phyloP scores from a whole-genome alignment of 306 rosid species.

The Benincasa hispida region DNA sequence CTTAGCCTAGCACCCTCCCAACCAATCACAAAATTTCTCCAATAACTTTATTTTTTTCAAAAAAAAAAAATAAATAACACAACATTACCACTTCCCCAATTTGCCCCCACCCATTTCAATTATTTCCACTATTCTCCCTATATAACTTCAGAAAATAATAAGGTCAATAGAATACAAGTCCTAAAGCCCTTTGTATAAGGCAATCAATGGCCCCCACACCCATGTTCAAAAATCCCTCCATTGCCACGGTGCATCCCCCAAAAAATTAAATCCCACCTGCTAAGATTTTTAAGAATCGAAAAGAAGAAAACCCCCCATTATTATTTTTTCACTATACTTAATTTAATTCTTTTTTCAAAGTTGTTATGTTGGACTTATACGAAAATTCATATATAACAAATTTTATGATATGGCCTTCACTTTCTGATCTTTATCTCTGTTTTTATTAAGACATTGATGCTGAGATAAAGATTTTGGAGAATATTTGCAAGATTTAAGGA shows the following conservation, averaged over 20 bases:
- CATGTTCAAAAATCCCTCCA: not conserved
- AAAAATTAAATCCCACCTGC: constrained; percentile 19
- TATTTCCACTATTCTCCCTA: not conserved
- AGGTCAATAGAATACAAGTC: not conserved
- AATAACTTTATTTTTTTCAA: not conserved
- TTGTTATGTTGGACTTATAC: not conserved
- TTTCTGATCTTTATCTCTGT: constrained; percentile 11
- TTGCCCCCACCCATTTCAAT: not conserved
- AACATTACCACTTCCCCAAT: not conserved
- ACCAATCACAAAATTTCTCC: not conserved
- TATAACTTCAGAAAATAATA: not conserved
- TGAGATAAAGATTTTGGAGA: constrained; percentile 24
- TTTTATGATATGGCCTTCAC: not conserved
- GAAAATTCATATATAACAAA: not conserved
- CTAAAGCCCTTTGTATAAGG: not conserved
- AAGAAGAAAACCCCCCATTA: not conserved
- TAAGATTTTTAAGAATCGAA: constrained; percentile 4
- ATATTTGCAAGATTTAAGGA: constrained; percentile 29
- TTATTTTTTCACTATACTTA: not conserved
- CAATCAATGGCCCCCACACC: not conserved
- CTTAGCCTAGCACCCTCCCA: not conserved
- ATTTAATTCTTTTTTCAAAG: not conserved
- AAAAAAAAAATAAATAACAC: not conserved
- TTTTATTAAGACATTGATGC: constrained; percentile 24
- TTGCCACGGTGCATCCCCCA: constrained; percentile 11